Evolutionary conservation across 306 rosid genomes (phyloP).

Genomic region (Begonia masoniana): DNA sequence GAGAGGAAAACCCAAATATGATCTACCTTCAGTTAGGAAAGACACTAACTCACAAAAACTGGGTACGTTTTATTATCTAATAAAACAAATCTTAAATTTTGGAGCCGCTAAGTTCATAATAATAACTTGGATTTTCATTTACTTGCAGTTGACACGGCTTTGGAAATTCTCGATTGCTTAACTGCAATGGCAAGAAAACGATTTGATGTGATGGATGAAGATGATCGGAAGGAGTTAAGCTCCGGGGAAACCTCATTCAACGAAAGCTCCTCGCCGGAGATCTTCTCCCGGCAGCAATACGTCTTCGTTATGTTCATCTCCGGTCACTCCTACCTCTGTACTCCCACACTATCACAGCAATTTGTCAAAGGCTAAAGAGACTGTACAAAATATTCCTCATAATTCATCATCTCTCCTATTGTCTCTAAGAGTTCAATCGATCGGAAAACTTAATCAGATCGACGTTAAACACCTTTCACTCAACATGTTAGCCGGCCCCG

Average conservation of each 20-base stretch:
- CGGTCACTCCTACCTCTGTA: slow-evolving; percentile 52
- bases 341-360: slow-evolving; percentile 21
- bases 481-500: neutral
- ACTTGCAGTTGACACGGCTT: slow-evolving; percentile 32
- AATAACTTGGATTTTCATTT: no score
- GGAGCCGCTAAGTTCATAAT: no score
- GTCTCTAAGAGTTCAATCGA: slow-evolving; percentile 49
- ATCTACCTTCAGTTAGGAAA: slow-evolving; percentile 27
- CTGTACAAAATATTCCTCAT: slow-evolving; percentile 6
- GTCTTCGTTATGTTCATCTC: slow-evolving; percentile 19
- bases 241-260: slow-evolving; percentile 17
- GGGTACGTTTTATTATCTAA: slow-evolving; percentile 24
- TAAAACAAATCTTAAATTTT: no score
- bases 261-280: slow-evolving; percentile 6
- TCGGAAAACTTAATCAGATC: slow-evolving; percentile 46
- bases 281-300: slow-evolving; percentile 19
- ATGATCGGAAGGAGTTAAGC: slow-evolving; percentile 19
- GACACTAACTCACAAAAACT: slow-evolving; percentile 22
- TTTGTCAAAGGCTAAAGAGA: slow-evolving; percentile 10
- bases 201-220: slow-evolving; percentile 39
- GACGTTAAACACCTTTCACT: slow-evolving; percentile 43
- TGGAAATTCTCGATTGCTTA: slow-evolving; percentile 31
- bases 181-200: slow-evolving; percentile 40
- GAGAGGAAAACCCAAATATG: slow-evolving; percentile 17
- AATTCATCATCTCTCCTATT: slow-evolving; percentile 25